These are phyloP conservation scores for Combretum micranthum DNA, from an alignment of 345 rosid genomes.

Conservation along the genomic window DNA sequence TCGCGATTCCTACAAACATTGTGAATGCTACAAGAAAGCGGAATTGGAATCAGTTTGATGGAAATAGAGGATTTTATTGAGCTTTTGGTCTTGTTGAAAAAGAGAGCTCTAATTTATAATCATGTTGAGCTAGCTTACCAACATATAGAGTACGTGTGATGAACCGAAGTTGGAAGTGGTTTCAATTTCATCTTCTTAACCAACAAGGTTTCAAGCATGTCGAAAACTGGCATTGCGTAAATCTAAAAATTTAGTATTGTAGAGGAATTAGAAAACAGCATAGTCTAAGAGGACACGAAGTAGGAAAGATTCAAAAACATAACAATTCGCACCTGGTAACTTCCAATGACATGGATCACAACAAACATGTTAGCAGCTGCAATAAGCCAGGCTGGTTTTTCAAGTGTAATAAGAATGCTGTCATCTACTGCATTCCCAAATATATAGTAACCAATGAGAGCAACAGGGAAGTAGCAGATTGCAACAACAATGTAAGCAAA, in stretches of 20 bases:
- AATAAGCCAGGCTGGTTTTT: constrained; percentile 66
- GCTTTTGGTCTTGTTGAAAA: too few relatives aligned
- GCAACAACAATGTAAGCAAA: constrained; percentile 65
- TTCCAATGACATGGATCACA: constrained; percentile 73
- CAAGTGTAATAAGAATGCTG: constrained; percentile 54
- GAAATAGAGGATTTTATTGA: too few relatives aligned
- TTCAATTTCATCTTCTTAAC: constrained; percentile 42
- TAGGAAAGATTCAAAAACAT: not conserved
- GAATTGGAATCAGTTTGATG: too few relatives aligned
- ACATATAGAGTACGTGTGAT: constrained; percentile 57
- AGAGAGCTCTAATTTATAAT: not conserved
- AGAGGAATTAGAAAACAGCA: not conserved
- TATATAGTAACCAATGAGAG: constrained; percentile 44
- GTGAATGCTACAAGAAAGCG: constrained; percentile 47
- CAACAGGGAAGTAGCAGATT: constrained; percentile 79
- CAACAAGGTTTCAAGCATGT: constrained; percentile 67
- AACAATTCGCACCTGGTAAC: constrained; percentile 45
- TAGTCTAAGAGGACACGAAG: not conserved
- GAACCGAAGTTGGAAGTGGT: constrained; percentile 54
- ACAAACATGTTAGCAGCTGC: constrained; percentile 71
- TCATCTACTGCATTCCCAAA: constrained; percentile 62
- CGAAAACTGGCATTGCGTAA: constrained; percentile 79
- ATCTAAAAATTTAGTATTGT: constrained; percentile 20
- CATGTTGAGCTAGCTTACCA: constrained; percentile 31
- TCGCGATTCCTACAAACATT: constrained; percentile 45